phyloP scores from a whole-genome alignment of 768 basidiomycete species.

The Cytidiella melzeri region DNA sequence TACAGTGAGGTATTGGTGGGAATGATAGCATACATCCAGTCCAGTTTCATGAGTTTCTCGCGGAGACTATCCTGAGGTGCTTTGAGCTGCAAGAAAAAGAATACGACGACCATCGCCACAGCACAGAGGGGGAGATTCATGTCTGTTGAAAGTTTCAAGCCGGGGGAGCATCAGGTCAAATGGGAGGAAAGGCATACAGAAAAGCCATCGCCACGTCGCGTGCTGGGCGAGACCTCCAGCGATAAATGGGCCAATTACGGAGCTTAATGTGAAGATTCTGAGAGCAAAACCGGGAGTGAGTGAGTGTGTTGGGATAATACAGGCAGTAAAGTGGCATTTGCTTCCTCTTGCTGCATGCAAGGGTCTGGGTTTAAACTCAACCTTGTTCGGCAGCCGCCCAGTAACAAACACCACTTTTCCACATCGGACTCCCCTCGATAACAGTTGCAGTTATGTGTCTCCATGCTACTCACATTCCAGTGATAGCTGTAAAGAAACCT shows the following conservation, averaged over 20 bases:
- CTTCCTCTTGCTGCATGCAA: too few species aligned
- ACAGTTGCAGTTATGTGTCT: too few species aligned
- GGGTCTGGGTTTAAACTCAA: too few species aligned
- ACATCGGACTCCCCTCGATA: too few species aligned
- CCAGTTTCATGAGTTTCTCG: constrained; percentile 19
- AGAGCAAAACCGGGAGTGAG: neutral
- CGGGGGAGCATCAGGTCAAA: neutral
- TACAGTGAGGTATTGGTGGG: neutral
- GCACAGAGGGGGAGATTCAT: constrained; percentile 21
- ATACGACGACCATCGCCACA: constrained; percentile 13
- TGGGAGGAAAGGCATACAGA: constrained; percentile 19
- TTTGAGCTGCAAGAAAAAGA: constrained; percentile 13
- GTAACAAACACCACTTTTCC: too few species aligned
- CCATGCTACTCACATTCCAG: constrained; percentile 22
- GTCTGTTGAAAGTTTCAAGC: constrained; percentile 5
- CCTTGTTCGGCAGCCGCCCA: too few species aligned
- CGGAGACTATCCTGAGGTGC: constrained; percentile 16
- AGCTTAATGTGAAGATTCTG: constrained; percentile 10
- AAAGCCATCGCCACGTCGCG: constrained; percentile 23
- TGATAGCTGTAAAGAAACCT: constrained; percentile 24
- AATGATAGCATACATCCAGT: constrained; percentile 22
- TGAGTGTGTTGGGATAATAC: neutral
- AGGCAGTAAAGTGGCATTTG: too few species aligned
- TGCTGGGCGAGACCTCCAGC: constrained; percentile 16
- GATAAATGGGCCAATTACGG: constrained; percentile 19